A percentile compares a stretch with the other conserved stretches of the same genome.
Evolutionary conservation across 495 filamentous ascomycete genomes (phyloP).

Genomic region (Parathielavia hyrcaniae): DNA sequence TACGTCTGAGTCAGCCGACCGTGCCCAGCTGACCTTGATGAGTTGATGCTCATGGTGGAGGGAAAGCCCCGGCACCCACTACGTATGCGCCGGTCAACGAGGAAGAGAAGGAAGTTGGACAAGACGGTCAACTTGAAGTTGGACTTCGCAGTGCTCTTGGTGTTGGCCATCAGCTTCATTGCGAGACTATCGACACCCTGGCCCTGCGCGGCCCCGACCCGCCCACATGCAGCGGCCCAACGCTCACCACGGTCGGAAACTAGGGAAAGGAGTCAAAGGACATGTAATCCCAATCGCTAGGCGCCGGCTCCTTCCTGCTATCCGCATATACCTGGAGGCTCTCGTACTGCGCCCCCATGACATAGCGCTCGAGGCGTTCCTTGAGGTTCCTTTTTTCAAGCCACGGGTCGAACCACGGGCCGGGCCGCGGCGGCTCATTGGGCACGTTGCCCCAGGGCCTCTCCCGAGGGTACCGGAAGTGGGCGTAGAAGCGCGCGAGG

Average conservation of each 20-base stretch:
- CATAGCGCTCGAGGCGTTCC: slow-evolving; percentile 4
- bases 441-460: not conserved
- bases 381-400: slow-evolving; percentile 4
- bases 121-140: slow-evolving; percentile 2
- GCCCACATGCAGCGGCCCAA: slow-evolving; percentile 5
- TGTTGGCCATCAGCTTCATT: slow-evolving; percentile 3
- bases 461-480: slow-evolving; percentile 7
- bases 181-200: not conserved
- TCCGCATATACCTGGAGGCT: slow-evolving; percentile 8
- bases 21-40: too few relatives aligned
- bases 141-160: not conserved
- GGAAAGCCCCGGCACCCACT: not conserved
- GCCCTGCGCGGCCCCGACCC: slow-evolving; percentile 1
- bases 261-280: too few relatives aligned
- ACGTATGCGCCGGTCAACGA: slow-evolving; percentile 1
- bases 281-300: slow-evolving; percentile 7
- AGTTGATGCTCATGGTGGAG: too few relatives aligned
- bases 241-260: not conserved
- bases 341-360: slow-evolving; percentile 5
- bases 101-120: not conserved
- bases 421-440: slow-evolving; percentile 6
- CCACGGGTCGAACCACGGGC: slow-evolving; percentile 11
- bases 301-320: not conserved
- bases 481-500: slow-evolving; percentile 10
- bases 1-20: too few relatives aligned